A percentile compares a stretch with the other conserved stretches of the same genome.
Evolutionary conservation across 768 basidiomycete genomes (phyloP).

Genomic region (Rossbeevera mucosa): DNA sequence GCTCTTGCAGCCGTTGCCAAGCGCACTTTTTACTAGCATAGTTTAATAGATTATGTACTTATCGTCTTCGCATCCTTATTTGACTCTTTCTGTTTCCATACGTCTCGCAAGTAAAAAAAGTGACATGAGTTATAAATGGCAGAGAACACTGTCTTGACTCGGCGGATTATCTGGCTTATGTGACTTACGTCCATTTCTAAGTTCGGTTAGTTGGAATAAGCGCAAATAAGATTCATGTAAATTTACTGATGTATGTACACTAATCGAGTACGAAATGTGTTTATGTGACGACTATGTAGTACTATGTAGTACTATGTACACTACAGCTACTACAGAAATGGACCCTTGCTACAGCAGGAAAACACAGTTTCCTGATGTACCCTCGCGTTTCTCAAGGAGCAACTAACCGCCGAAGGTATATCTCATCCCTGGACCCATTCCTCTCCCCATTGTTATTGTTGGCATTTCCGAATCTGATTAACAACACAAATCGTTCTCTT

Average conservation of each 20-base stretch:
- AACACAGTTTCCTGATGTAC: too few relatives aligned
- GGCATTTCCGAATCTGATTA: too few relatives aligned
- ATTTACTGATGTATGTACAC: background rate
- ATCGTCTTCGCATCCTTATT: background rate
- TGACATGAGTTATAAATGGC: background rate
- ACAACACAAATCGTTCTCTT: too few relatives aligned
- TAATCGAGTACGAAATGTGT: too few relatives aligned
- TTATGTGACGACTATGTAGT: too few relatives aligned
- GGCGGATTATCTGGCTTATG: background rate
- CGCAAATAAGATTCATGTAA: background rate
- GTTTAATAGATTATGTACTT: background rate
- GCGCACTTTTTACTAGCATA: background rate
- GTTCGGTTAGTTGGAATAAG: background rate
- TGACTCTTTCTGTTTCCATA: background rate
- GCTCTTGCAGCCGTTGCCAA: background rate
- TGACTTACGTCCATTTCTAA: background rate
- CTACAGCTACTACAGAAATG: too few relatives aligned
- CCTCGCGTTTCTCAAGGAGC: too few relatives aligned
- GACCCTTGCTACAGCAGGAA: too few relatives aligned
- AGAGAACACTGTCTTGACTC: background rate
- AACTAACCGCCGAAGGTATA: too few relatives aligned
- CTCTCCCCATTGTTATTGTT: too few relatives aligned
- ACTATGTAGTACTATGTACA: too few relatives aligned
- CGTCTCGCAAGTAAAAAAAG: background rate
- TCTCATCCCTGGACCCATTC: too few relatives aligned